Percentiles rank a stretch among this genome's conserved stretches.
These are phyloP conservation scores for Glarea lozoyensis DNA, from an alignment of 495 filamentous ascomycete species.

Conservation along the genomic window DNA sequence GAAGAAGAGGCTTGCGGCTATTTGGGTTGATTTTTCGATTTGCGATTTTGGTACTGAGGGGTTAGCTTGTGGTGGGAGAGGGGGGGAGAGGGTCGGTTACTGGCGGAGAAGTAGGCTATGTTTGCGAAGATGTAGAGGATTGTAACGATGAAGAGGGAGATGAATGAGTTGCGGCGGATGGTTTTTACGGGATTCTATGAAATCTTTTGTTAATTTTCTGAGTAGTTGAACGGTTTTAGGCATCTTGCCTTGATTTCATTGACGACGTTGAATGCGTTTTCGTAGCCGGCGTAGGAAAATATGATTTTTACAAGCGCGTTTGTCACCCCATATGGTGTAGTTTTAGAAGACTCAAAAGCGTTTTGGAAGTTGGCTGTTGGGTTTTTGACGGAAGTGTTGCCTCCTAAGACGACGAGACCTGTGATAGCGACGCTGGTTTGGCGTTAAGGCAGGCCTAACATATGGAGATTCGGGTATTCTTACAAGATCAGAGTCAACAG, in stretches of 20 bases:
- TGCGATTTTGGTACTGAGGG: conserved; percentile 39
- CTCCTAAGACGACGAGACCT: conserved; percentile 52
- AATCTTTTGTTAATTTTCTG: neutral
- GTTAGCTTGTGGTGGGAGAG: neutral
- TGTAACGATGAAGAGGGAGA: conserved; percentile 41
- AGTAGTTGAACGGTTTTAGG: conserved; percentile 2
- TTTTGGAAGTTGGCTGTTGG: conserved; percentile 49
- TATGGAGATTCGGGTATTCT: neutral
- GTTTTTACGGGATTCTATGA: conserved; percentile 48
- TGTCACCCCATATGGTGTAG: conserved; percentile 41
- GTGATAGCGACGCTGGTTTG: conserved; percentile 38
- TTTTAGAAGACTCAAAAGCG: conserved; percentile 38
- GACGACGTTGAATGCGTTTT: conserved; percentile 55
- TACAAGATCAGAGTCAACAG: conserved; percentile 45
- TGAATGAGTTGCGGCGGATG: conserved; percentile 38
- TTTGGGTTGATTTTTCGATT: conserved; percentile 40
- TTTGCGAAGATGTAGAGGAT: conserved; percentile 53
- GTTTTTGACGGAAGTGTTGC: conserved; percentile 44
- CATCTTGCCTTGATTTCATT: conserved; percentile 51
- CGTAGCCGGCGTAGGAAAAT: conserved; percentile 54
- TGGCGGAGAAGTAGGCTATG: conserved; percentile 51
- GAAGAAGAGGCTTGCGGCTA: conserved; percentile 52
- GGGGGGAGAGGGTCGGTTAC: too few relatives aligned
- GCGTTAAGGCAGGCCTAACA: neutral
- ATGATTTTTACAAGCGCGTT: conserved; percentile 54